Evolutionary conservation across 2,329 filamentous ascomycete species (phyloP), one percentile per base, ranked within the genome.

Genomic region (Diaporthe sp.): DNA sequence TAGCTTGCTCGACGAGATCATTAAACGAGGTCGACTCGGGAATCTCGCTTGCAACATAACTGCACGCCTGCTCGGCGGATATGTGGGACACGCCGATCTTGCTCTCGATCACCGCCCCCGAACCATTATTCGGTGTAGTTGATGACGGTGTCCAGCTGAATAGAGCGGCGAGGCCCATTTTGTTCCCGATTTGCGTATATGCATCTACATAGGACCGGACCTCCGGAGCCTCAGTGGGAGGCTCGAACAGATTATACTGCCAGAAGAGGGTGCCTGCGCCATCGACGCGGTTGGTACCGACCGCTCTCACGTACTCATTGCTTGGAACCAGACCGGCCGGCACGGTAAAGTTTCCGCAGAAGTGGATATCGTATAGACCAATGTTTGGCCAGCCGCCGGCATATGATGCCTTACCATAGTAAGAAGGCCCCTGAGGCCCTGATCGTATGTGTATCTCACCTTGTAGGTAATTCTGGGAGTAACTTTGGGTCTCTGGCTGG

Each of bases 331-430:
- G 25, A 8, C 10, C 10, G 9, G 64, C 45, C 4, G 72, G 66
- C 17, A 74, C 66, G 25, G 64, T 55, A 25, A 74, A 74, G 45
- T 74, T 74, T 17, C 66, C 55, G 35, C 72, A 74, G 35, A 74
- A 74, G 38, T 60, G 47, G 15, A 61, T 61, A 35, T 28, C 45
- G 12, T 69, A 57, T 25, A 70, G 45, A 19, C 69, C 72, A 7
- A 69, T 58, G 55, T 74, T 64, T 47, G 55, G 61, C 72, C 72
- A 74, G 1, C 54, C 72, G 22, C 72, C 72, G 19, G 64, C 55
- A 22, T 74, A 74, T 19, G 54, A 70, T 2, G 55, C 72, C 28
- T 69, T 74, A n/a, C 72, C 72, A 25, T 60, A 71, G 66, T 74
- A 74, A 28, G 72, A 74, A 19, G 72, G 61, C 5, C 64, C 64